These are phyloP conservation scores for Hsuehochloa calcarea DNA, from an alignment of 176 grass and related monocot species.

Conservation along the genomic window DNA sequence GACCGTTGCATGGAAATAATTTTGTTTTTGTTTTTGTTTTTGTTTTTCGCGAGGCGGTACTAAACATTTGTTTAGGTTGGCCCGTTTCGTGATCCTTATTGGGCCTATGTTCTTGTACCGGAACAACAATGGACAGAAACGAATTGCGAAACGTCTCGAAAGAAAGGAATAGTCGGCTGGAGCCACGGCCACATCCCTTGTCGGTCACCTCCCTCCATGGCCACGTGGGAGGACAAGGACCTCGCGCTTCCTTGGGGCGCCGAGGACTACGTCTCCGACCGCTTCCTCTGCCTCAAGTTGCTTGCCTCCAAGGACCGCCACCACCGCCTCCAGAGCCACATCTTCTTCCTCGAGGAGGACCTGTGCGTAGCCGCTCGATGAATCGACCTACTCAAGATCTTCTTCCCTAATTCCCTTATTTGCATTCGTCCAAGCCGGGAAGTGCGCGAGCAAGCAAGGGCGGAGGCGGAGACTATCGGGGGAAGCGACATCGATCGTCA, in stretches of 20 bases:
- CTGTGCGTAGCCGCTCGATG: conserved; percentile 53
- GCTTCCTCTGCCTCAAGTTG: conserved; percentile 65
- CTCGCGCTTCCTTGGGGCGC: conserved; percentile 38
- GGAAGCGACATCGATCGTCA: too few species aligned
- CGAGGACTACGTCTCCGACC: conserved; percentile 66
- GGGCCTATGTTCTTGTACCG: background rate
- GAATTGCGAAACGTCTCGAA: background rate
- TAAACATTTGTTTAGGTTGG: background rate
- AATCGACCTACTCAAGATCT: conserved; percentile 34
- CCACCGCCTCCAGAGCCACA: conserved; percentile 70
- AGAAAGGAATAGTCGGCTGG: background rate
- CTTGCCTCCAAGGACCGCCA: conserved; percentile 68
- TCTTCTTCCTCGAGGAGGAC: conserved; percentile 73
- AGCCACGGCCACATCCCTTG: too few species aligned
- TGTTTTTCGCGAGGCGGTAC: background rate
- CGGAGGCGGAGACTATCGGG: too few species aligned
- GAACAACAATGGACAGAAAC: background rate
- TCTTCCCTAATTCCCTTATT: background rate
- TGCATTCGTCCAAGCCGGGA: too few species aligned
- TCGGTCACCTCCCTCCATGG: background rate
- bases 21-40: background rate
- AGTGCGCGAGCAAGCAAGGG: too few species aligned
- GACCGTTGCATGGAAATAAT: too few species aligned
- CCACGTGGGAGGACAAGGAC: background rate
- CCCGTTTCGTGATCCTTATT: background rate